Percentiles rank a stretch among this genome's conserved stretches.
Conservation (phyloP, 2,329 filamentous ascomycete species). For the Aspergillus quadricinctus region DNA sequence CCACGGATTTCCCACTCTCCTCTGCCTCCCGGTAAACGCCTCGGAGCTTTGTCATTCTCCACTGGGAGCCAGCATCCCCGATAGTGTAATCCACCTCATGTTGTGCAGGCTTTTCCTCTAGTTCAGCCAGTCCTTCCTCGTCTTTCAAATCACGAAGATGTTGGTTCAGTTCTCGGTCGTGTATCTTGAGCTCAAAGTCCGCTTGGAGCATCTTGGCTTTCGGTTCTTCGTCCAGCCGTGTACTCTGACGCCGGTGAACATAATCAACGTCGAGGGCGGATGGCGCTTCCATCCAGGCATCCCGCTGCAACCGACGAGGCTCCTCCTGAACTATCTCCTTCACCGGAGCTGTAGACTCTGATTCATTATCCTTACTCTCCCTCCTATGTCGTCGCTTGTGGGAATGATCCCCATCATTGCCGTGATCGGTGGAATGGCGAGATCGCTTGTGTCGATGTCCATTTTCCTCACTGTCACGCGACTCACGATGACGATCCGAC, state of each 20-base stretch:
- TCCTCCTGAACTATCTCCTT: conserved; percentile 39
- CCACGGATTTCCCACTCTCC: conserved; percentile 65
- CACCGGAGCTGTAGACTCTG: conserved; percentile 31
- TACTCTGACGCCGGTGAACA: conserved; percentile 56
- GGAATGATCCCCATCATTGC: conserved; percentile 43
- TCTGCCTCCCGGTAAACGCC: conserved; percentile 77
- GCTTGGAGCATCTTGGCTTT: conserved; percentile 43
- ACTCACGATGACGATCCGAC: conserved; percentile 30
- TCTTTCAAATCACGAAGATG: conserved; percentile 61
- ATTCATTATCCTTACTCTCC: conserved; percentile 37
- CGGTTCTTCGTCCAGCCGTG: conserved; percentile 44
- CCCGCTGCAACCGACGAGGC: conserved; percentile 55
- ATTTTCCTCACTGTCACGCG: conserved; percentile 48
- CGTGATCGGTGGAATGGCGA: conserved; percentile 52
- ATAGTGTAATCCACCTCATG: conserved; percentile 75
- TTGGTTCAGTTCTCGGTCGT: conserved; percentile 75
- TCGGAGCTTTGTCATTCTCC: conserved; percentile 94
- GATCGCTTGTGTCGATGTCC: conserved; percentile 62
- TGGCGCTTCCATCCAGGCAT: conserved; percentile 93
- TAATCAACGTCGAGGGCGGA: conserved; percentile 81
- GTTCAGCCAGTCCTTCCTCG: conserved; percentile 51
- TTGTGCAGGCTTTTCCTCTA: conserved; percentile 51
- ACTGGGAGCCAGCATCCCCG: conserved; percentile 83
- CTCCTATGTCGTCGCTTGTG: conserved; percentile 46
- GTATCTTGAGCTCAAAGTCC: conserved; percentile 67